These are phyloP conservation scores for Acidomyces sp. DNA, from an alignment of 495 filamentous ascomycete species.

Conservation along the genomic window DNA sequence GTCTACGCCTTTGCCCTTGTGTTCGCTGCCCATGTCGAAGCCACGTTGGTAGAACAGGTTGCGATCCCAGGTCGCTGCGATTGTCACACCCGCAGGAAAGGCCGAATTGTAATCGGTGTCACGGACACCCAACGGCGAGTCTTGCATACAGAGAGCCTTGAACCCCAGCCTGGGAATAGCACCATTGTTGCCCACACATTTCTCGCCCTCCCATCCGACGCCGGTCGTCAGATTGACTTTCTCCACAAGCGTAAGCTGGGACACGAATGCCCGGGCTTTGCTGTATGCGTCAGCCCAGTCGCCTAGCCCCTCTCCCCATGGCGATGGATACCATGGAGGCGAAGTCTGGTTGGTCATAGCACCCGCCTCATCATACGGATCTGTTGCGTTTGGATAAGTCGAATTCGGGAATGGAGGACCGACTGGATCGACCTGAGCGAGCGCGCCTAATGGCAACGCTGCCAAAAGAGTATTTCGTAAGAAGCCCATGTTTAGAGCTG, in stretches of 20 bases:
- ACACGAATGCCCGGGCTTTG: conserved; percentile 67
- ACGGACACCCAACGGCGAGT: conserved; percentile 76
- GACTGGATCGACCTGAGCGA: conserved; percentile 4
- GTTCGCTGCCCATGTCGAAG: conserved; percentile 30
- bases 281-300: conserved; percentile 69
- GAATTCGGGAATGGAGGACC: conserved; percentile 17
- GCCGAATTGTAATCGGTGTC: conserved; percentile 32
- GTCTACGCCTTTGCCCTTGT: conserved; percentile 43
- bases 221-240: conserved; percentile 91
- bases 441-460: conserved; percentile 12
- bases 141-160: conserved; percentile 72
- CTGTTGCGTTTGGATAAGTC: conserved; percentile 17
- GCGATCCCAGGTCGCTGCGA: conserved; percentile 32
- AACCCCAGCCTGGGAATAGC: conserved; percentile 66
- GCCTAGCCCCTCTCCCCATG: conserved; percentile 60
- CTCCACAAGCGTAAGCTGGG: conserved; percentile 69
- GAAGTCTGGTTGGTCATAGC: conserved; percentile 23
- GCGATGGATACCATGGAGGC: conserved; percentile 69
- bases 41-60: conserved; percentile 27
- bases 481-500: conserved; percentile 5
- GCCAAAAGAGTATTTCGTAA: conserved; percentile 2
- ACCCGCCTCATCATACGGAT: conserved; percentile 15
- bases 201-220: conserved; percentile 62
- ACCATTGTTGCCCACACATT: conserved; percentile 69
- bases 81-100: conserved; percentile 30